Evolutionary conservation across 1,284 basidiomycete species (phyloP), one percentile per base, ranked within the genome.

Genomic region (Athelia sp.): DNA sequence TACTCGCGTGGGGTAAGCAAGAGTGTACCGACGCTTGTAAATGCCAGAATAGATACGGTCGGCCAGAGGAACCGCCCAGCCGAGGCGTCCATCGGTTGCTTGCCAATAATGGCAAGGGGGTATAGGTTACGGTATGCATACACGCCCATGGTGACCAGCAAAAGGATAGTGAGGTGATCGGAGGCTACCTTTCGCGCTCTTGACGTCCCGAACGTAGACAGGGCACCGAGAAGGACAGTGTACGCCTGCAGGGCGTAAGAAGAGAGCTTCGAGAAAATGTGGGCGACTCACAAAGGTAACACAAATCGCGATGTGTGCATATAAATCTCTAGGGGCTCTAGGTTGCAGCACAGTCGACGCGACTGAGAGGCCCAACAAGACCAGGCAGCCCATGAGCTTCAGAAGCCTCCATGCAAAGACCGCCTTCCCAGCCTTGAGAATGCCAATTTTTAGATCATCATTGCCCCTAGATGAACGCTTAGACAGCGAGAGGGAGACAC

Each of bases 121-220:
- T 69, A 79, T 22, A 82, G 49, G 58, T 83, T 79, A 22, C 79
- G 73, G 57, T 81, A 81, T 18, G 66, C 62, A 58, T 74, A 82
- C 14, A 73, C 59, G 45, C 62, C 52, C 48, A 70, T 55, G 21
- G 69, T 55, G 15, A 54, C 45, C 31, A 63, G 52, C 48, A 61
- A 48, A 14, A 74, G 55, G 2, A 63, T 43, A 21, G 50, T 52
- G 26, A 46, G 48, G 46, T 55, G 54, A 22, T 26, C 22, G 21
- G 19, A 9, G 43, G 22, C 17, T 8, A 44, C 6, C 45, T 24
- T 19, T 15, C 45, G 34, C 26, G 21, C 15, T 29, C 24, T 8
- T 26, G 47, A 11, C 10, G 34, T n/a, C 10, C 43, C 35, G 11
- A 26, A 44, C 15, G 22, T n/a, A 8, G 19, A 22, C 40, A 49